Base-by-base conservation (phyloP, 2,329 filamentous ascomycete genomes). In the Orbilia javanica region DNA sequence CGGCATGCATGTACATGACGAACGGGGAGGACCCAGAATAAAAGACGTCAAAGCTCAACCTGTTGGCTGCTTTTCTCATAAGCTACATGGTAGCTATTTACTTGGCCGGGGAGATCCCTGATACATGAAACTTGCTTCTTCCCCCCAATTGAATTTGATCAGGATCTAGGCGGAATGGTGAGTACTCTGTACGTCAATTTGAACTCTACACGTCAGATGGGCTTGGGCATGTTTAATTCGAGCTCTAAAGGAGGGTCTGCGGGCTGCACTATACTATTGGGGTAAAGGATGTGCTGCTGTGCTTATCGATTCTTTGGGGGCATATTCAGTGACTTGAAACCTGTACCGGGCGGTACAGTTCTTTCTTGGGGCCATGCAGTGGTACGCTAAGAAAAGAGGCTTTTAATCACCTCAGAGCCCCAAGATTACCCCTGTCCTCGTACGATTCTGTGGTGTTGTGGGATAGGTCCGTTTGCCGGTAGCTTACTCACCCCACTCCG, bases 171-270 rank as follows among this genome's bases (percentile, higher is more conserved):
- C 63, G 63, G 50, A 62, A 39, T 50, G 65, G 29, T 29, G 55
- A 60, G 73, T 64, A n/a, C n/a, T n/a, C n/a, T n/a, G n/a, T n/a
- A 77, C 67, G 74, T 78, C 74, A 78, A 78, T 67, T 55, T 57
- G 29, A 55, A 50, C 60, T 72, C 50, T 78, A 20, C 74, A 72
- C 67, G 74, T 71, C 67, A 71, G 67, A 78, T 67, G 74, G 70
- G 67, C 62, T 78, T 71, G 74, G 74, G 42, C 62, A 64, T 72
- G 34, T 70, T 65, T 72, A 78, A 67, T 65, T 78, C 74, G 62
- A 67, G 74, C 67, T 72, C 74, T n/a, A 67, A 53, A 66, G 74
- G 74, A 55, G 53, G 67, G 44, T 18, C 53, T 55, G 31, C 65
- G 70, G 74, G 29, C 74, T 72, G 74, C 60, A 72, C 50, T 31